Evolutionary conservation across 1,284 basidiomycete genomes (phyloP).

Genomic region (Leccinum pachyderme): DNA sequence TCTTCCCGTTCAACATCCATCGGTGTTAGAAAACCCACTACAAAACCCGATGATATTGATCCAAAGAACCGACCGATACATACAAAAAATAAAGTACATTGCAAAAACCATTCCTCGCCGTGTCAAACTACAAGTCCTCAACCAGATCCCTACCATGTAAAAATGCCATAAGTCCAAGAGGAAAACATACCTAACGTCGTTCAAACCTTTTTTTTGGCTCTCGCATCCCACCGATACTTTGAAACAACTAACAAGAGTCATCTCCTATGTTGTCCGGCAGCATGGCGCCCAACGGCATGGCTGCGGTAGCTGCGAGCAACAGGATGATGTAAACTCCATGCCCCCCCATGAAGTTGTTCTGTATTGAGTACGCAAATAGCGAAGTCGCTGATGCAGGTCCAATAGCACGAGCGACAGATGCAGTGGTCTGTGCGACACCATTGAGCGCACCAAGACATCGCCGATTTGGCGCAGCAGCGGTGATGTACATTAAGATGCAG

Average conservation of each 20-base stretch:
- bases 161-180: conserved; percentile 14
- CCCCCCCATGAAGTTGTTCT: conserved; percentile 35
- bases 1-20: not conserved
- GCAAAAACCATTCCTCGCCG: conserved; percentile 2
- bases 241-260: conserved; percentile 2
- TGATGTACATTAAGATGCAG: conserved; percentile 33
- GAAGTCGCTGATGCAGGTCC: conserved; percentile 43
- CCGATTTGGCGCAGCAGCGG: conserved; percentile 30
- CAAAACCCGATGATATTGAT: conserved; percentile 19
- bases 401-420: conserved; percentile 46
- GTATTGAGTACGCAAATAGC: conserved; percentile 39
- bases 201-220: not conserved
- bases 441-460: conserved; percentile 48
- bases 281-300: conserved; percentile 24
- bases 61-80: conserved; percentile 19
- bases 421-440: conserved; percentile 52
- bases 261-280: conserved; percentile 24
- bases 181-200: conserved; percentile 15
- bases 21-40: not conserved
- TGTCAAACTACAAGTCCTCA: not conserved
- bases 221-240: not conserved
- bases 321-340: conserved; percentile 35
- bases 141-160: conserved; percentile 2
- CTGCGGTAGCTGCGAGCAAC: conserved; percentile 14
- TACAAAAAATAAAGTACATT: conserved; percentile 25